These are phyloP conservation scores for Scutellaria minor DNA, from an alignment of 257 asterid species.

Conservation along the genomic window DNA sequence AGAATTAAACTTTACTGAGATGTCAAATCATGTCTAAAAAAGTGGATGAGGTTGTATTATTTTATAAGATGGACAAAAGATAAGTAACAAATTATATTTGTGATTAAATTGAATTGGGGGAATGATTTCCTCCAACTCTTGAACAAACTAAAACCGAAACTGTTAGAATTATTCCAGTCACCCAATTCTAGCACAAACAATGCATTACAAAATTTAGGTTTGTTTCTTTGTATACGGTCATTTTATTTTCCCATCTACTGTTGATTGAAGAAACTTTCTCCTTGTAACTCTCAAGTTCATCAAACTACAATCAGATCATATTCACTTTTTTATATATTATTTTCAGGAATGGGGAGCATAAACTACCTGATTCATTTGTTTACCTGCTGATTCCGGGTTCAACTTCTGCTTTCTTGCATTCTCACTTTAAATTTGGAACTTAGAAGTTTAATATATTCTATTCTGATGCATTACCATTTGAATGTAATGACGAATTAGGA, in stretches of 20 bases:
- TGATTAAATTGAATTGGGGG: too few relatives aligned
- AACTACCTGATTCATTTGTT: slow-evolving; percentile 77
- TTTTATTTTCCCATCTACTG: slow-evolving; percentile 4
- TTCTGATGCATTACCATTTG: slow-evolving; percentile 32
- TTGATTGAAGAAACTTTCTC: slow-evolving; percentile 21
- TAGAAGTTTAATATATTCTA: slow-evolving; percentile 3
- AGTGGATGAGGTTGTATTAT: too few relatives aligned
- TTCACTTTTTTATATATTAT: slow-evolving; percentile 32
- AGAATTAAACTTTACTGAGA: too few relatives aligned
- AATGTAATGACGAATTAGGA: slow-evolving; percentile 51
- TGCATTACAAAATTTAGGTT: background rate
- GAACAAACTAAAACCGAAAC: too few relatives aligned
- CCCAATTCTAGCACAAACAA: too few relatives aligned
- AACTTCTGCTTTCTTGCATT: slow-evolving; percentile 9
- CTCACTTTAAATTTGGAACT: slow-evolving; percentile 17
- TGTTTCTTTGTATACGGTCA: background rate
- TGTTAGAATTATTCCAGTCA: too few relatives aligned
- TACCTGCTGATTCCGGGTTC: slow-evolving; percentile 95
- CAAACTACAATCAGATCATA: slow-evolving; percentile 32
- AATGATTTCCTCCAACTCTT: too few relatives aligned
- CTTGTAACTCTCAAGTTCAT: slow-evolving; percentile 28
- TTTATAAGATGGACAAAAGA: too few relatives aligned
- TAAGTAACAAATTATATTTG: too few relatives aligned
- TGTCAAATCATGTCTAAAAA: too few relatives aligned
- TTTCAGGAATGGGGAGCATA: slow-evolving; percentile 84